Evolutionary conservation across 1,139 yeast genomes (phyloP), one percentile per base, ranked within the genome.

Genomic region (Magnusiomyces clavatus): DNA sequence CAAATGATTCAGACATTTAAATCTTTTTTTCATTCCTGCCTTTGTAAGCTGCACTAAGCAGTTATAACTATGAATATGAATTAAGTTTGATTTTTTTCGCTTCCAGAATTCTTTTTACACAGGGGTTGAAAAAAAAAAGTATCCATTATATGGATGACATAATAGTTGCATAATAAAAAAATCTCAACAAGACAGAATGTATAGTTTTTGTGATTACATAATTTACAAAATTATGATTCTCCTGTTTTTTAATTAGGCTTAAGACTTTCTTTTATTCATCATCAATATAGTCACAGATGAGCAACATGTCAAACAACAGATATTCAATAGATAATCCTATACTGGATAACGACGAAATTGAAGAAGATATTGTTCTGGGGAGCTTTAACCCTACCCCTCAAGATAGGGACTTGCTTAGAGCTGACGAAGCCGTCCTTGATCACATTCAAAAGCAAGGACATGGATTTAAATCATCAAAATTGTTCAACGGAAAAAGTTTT

Each of bases 401-500:
- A 35, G 67, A 64, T 54, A 55, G 65, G 3, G 61, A 62, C 47
- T 55, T 64, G 43, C 56, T 64, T 11, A 48, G 60, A 29, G 65
- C 64, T 2, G 67, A 63, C 52, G 65, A 63, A 41, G 64, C 61
- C 24, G 62, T 58, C 13, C 50, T 62, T n/a, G 47, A 61, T 39
- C 63, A 61, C 6, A 50, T 61, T 17, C 56, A 51, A 19, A 57
- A 58, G 36, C 41, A 51, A 3, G 35, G 46, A 24, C n/a, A 14
- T 10, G 37, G 36, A 8, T 39, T 6, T 12, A 47, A 40, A 14
- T 16, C 5, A 14, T 34, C 42, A 17, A 36, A 49, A 45, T 31
- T 49, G 37, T 41, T 51, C 43, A 44, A 47, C 41, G 38, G 49
- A 40, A 41, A 47, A 41, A 24, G 49, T 36, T n/a, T 37, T 35